Base-by-base conservation (phyloP, 805 yeast genomes). In the Saturnispora dispora region DNA sequence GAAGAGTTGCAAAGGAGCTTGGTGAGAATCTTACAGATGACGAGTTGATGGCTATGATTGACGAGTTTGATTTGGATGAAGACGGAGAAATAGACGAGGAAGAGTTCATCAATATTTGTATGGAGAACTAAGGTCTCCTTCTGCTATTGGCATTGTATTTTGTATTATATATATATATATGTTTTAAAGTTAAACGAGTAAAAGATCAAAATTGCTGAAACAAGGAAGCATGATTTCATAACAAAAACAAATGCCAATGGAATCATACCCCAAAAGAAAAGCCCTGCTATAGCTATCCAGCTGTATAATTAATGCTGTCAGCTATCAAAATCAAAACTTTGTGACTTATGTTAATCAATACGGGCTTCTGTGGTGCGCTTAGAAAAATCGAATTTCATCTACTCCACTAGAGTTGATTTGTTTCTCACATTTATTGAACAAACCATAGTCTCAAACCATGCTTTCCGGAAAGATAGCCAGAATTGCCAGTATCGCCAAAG, bases 31-130 rank as follows among this genome's bases (percentile, higher is more conserved):
- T 93, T 52, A 82, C 88, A 5, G 99, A 93, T 58, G 96, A 88
- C 53, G 99, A 93, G 63, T 72, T 93, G 48, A 77, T 86, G 58
- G 97, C 97, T 4, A 93, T 93, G 99, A 93, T 93, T 57, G 96
- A 90, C 55, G 98, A 91, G 66, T 93, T 93, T 63, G 99, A 93
- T 69, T 70, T 90, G 48, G 97, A 93, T 64, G 95, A 88, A 51
- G 98, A 93, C 66, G 98, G 98, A 47, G 96, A 87, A 57, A 90
- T 89, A 58, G 84, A 84, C 62, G 95, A 87, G 62, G 88, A 87
- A 56, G 97, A 90, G 69, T 89, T 90, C 63, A 86, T 88, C 54
- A 85, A 85, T 53, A 88, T 89, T 41, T 88, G 96, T 65, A 81
- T 88, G 18, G 96, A 88, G 60, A 77, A 73, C 56, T 78, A 20